Base-by-base conservation (phyloP, 2,329 filamentous ascomycete genomes). In the Exophiala alcalophila region DNA sequence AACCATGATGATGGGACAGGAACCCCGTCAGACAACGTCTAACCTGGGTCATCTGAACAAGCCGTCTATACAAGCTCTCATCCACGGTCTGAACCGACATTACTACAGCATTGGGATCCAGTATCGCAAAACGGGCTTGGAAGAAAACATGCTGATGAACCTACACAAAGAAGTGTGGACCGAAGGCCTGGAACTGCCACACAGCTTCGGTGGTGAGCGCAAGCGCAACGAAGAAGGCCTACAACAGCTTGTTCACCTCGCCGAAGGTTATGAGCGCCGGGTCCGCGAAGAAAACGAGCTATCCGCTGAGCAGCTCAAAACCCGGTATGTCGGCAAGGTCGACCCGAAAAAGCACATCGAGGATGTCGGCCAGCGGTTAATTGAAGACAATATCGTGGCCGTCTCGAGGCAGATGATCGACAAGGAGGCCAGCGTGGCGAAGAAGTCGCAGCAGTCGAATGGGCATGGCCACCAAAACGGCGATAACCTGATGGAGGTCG, bases 91-190 rank as follows among this genome's bases (percentile, higher is more conserved):
- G 30, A 98, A 98, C 74, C 79, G 92, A 61, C 92, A 98, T 73
- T 98, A 98, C 77, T 98, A 98, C 77, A 95, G 88, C 59, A 98
- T 98, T 63, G 91, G 81, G 47, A 97, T 98, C 72, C 90, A 96
- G 70, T 98, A 98, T 70, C 79, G 91, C 63, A 98, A 98, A 75
- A 95, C 91, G 0, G 91, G 88, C 1, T 74, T 98, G 36, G 92
- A 98, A 66, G 94, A 98, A 75, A 97, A 95, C 69, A 98, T 98
- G 92, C 70, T 98, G 60, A 98, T 98, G 94, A 98, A 98, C 65
- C 73, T 98, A 55, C 92, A 98, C 78, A 98, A 98, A 76, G 92
- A 97, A 57, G 90, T 96, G 30, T 98, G 92, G 92, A 98, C 94
- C 1, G 92, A 98, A 67, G 92, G 91, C 4, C 69, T 98, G 54